Evolutionary conservation across 164 flowering plant species (phyloP).

Genomic region (Kalanchoe fedtschenkoi): DNA sequence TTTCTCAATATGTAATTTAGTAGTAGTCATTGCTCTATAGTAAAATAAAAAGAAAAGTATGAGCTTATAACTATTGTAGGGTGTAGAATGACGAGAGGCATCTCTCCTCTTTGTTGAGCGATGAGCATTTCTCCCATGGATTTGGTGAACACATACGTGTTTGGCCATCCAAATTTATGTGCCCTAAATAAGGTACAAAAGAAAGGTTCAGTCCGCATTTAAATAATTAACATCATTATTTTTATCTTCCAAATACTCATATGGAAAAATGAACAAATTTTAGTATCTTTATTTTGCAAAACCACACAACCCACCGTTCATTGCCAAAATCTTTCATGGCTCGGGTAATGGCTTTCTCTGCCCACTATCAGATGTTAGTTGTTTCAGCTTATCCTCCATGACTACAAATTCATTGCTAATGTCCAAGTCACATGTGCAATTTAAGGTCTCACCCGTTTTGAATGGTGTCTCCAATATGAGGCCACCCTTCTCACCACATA

Average conservation of each 20-base stretch:
- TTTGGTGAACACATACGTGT: neutral
- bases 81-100: neutral
- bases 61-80: neutral
- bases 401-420: conserved; percentile 21
- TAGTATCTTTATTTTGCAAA: too few species aligned
- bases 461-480: conserved; percentile 23
- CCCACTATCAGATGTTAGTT: conserved; percentile 14
- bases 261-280: too few species aligned
- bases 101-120: neutral
- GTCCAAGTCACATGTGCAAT: conserved; percentile 26
- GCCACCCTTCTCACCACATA: conserved; percentile 28
- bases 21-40: too few species aligned
- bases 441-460: conserved; percentile 24
- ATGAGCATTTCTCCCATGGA: neutral
- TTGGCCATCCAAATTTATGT: conserved; percentile 1
- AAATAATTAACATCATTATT: too few species aligned
- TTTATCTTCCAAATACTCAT: too few species aligned
- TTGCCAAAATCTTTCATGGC: conserved; percentile 35
- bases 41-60: neutral
- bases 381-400: conserved; percentile 15
- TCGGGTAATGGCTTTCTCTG: conserved; percentile 11
- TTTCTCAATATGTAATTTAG: too few species aligned
- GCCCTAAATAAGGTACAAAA: neutral
- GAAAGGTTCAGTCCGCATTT: too few species aligned
- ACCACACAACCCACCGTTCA: conserved; percentile 14